Evolutionary conservation across 2,329 filamentous ascomycete species (phyloP), one percentile per base, ranked within the genome.

Genomic region (Exutisphaerella laricina): DNA sequence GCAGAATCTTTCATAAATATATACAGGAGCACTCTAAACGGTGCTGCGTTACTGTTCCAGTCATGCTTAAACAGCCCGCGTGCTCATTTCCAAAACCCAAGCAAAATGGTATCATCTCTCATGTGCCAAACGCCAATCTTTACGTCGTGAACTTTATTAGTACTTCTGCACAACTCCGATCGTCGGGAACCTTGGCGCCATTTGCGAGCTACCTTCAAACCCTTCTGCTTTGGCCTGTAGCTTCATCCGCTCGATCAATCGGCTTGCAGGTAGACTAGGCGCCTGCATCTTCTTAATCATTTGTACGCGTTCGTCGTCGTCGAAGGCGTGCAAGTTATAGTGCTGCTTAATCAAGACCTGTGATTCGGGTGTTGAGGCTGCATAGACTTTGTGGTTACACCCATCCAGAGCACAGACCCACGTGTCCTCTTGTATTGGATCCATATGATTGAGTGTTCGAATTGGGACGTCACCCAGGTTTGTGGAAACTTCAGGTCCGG

Each of bases 351-450:
- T 82, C 7, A 77, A 64, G 4, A 70, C 65, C 45, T 77, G 73
- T 17, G 76, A 77, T 0, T 72, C 69, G 3, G 72, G 64, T 30
- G 75, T 70, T 32, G 78, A 74, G n/a, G 78, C 78, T 2, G 72
- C 73, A 48, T 80, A 80, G 8, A 86, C 78, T 29, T 80, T 71
- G 53, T 80, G 80, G 26, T 66, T 66, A 56, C 84, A 88, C 17
- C 74, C 79, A 8, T 79, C 75, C 48, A 82, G 72, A 4, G 74
- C 73, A 55, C 84, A 88, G 1, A 67, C 68, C 82, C 83, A 88
- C 0, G 78, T 79, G 40, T 81, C 75, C 46, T 61, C 55, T 41
- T 62, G 60, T 3, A 58, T 39, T 5, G 55, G 54, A 35, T 61
- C 57, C 13, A 35, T 25, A 10, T 37, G 33, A 13, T 40, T 28